Conservation (phyloP, 257 asterid species). For the Solanum etuberosum region DNA sequence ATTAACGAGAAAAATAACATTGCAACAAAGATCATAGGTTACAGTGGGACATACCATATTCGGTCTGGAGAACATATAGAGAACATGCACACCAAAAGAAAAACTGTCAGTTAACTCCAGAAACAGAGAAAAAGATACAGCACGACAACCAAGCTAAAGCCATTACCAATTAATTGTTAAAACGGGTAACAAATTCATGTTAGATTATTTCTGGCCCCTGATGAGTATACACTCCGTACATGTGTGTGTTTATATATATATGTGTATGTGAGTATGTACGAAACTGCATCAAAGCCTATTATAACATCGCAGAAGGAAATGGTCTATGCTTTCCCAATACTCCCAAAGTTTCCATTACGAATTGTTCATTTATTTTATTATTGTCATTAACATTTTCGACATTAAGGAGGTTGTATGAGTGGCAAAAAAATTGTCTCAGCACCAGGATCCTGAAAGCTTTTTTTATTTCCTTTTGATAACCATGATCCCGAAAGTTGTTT, state of each 20-base stretch:
- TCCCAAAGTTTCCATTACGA: background rate
- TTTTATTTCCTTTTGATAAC: background rate
- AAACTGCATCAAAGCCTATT: background rate
- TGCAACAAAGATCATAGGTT: background rate
- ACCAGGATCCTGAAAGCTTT: background rate
- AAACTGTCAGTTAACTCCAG: slow-evolving; percentile 5
- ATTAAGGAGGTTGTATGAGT: background rate
- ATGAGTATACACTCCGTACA: background rate
- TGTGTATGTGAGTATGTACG: background rate
- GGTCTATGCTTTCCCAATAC: background rate
- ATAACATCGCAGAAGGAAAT: background rate
- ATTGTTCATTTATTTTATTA: background rate
- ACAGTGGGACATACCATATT: slow-evolving; percentile 49
- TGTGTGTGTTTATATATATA: background rate
- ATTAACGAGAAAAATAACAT: background rate
- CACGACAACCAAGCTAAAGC: background rate
- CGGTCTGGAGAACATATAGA: slow-evolving; percentile 48
- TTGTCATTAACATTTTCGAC: background rate
- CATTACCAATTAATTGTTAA: background rate
- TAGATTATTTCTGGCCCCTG: background rate
- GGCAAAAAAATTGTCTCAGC: background rate
- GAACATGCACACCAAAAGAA: slow-evolving; percentile 27
- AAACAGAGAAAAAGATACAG: background rate
- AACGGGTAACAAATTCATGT: background rate
- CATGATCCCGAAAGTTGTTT: background rate